phyloP scores from a whole-genome alignment of 1,139 yeast species.

The Pneumocystis wakefieldiae region DNA sequence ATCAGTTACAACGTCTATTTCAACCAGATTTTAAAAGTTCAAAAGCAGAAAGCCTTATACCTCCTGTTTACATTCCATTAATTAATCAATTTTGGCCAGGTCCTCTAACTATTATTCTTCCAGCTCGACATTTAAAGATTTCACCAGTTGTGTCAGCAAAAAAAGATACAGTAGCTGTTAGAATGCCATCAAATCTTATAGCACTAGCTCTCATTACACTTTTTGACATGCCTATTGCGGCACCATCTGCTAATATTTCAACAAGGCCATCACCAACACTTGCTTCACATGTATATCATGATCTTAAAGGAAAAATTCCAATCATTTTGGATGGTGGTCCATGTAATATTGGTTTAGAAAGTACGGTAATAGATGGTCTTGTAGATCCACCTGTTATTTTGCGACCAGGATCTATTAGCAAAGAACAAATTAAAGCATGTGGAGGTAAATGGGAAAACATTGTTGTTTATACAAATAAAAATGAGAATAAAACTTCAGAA shows the following conservation, averaged over 20 bases:
- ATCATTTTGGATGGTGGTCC: constrained; percentile 79
- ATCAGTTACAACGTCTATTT: constrained; percentile 50
- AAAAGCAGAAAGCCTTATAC: constrained; percentile 26
- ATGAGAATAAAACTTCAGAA: constrained; percentile 18
- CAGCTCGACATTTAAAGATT: constrained; percentile 21
- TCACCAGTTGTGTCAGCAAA: constrained; percentile 57
- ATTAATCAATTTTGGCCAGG: constrained; percentile 84
- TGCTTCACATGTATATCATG: constrained; percentile 73
- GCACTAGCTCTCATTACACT: constrained; percentile 81
- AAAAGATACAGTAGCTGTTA: constrained; percentile 78
- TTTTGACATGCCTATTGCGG: constrained; percentile 86
- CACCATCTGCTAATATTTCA: constrained; percentile 94
- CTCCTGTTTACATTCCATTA: constrained; percentile 47
- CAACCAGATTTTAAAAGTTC: constrained; percentile 17
- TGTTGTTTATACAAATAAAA: constrained; percentile 24
- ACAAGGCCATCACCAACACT: constrained; percentile 86
- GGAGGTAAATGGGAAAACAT: constrained; percentile 65
- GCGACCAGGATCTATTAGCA: constrained; percentile 84
- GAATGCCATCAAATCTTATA: constrained; percentile 73
- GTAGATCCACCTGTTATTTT: constrained; percentile 70
- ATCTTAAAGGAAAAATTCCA: constrained; percentile 68
- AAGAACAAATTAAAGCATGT: constrained; percentile 48
- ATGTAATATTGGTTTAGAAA: constrained; percentile 82
- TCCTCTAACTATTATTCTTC: constrained; percentile 74
- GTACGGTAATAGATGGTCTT: constrained; percentile 86